Conservation (phyloP, 2,329 filamentous ascomycete species). For the Nothomitra cinnamomea region DNA sequence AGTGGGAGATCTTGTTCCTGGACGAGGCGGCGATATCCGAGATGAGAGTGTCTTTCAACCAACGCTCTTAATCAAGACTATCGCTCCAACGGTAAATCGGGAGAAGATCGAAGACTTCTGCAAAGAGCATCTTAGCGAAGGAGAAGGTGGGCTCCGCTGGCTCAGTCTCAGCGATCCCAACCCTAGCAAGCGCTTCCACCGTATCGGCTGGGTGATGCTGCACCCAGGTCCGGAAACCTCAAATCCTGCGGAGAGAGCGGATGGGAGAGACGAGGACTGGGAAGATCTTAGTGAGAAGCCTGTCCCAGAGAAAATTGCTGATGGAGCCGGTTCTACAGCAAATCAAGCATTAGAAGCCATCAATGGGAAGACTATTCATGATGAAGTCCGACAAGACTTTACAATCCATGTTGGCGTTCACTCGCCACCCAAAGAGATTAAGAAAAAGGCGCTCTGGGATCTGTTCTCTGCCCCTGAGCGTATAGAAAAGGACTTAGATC, state of each 20-base stretch:
- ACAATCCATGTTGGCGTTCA: slow-evolving; percentile 95
- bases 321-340: slow-evolving; percentile 35
- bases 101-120: slow-evolving; percentile 88
- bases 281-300: slow-evolving; percentile 36
- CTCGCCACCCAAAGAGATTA: slow-evolving; percentile 65
- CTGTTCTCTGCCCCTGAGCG: slow-evolving; percentile 88
- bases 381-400: slow-evolving; percentile 86
- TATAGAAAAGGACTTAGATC: slow-evolving; percentile 72
- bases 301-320: slow-evolving; percentile 17
- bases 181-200: slow-evolving; percentile 88
- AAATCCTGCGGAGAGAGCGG: slow-evolving; percentile 47
- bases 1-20: slow-evolving; percentile 77
- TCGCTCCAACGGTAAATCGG: slow-evolving; percentile 88
- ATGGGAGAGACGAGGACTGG: slow-evolving; percentile 50
- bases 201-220: slow-evolving; percentile 96
- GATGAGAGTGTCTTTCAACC: slow-evolving; percentile 82
- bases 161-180: slow-evolving; percentile 93
- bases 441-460: slow-evolving; percentile 95
- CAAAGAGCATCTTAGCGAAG: slow-evolving; percentile 82
- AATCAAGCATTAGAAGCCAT: slow-evolving; percentile 86
- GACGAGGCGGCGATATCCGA: slow-evolving; percentile 66
- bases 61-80: slow-evolving; percentile 92
- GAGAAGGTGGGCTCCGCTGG: slow-evolving; percentile 86
- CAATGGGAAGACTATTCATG: slow-evolving; percentile 93
- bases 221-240: slow-evolving; percentile 53